Base-by-base conservation (phyloP, 768 basidiomycete genomes). In the Termitomyces bulborhizus region DNA sequence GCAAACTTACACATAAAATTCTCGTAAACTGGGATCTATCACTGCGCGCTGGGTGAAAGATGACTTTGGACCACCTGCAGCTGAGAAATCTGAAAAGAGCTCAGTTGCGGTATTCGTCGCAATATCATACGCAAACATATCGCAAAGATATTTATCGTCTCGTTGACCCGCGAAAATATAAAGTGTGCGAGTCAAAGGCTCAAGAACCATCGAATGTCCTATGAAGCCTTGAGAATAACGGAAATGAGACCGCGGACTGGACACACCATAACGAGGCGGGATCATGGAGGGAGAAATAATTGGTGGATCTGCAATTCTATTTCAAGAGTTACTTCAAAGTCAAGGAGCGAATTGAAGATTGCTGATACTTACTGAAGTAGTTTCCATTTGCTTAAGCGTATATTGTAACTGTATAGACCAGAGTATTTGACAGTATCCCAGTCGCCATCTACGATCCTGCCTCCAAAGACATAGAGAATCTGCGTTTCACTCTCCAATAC, bases 181-280 rank as follows among this genome's bases (percentile, higher is more conserved):
- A 15, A 91, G 73, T 0, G 75, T 80, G 36, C 78, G 79, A 0
- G 77, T 69, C 11, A 66, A 68, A 4, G 84, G 73, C 52, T 91
- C 89, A 18, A 90, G 73, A 4, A 90, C 79, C 90, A 93, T 92
- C 3, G 88, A 89, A 68, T 92, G 90, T 0, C 88, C 87, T 85
- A 39, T 29, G 41, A 18, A 39, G 44, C 21, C 47, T 31, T 27
- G 27, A 40, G 42, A 37, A 48, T 46, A 26, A 7, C 7, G 27
- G 53, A 41, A 52, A 21, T 52, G 41, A 29, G 31, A 46, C 37
- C 4, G 24, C 4, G 21, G 40, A 6, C 16, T 4, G 42, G 4
- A 65, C 72, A 50, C 62, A 83, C 85, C 88, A 56, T 76, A 87
- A 18, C 88, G 84, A 9, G 82, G 72, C 1, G 84, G 76, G 21